Base-by-base conservation (phyloP, 208 protist genomes). In the Crithidia fasciculata region DNA sequence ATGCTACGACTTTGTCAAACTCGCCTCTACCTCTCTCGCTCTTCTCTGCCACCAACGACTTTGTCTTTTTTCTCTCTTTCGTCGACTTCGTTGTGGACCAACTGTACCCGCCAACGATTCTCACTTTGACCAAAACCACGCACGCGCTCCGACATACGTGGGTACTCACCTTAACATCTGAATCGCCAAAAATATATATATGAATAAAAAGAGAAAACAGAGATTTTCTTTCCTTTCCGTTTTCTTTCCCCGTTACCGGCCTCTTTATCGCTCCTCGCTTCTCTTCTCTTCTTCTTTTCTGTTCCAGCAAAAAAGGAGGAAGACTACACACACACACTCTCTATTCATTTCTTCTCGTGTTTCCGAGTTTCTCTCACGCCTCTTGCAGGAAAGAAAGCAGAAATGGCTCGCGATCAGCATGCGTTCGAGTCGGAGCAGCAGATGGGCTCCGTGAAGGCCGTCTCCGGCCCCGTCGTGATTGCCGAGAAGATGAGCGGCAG, bases 401-500 rank as follows among this genome's bases (percentile, higher is more conserved):
- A 55, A 13, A 94, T 91, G 87, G 67, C 78, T 41, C 85, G 88
- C 49, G 82, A 90, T 73, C 58, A 78, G 36, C 82, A 93, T 64
- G 76, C 80, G 5, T 94, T 93, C 67, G 90, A 97, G 81, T 74
- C 87, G 39, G 92, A 97, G 77, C 82, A 83, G 66, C 86, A 86
- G 67, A 81, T 91, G 69, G 95, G 95, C 50, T 87, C 83, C 36
- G 92, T 98, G 8, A 96, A 96, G 85, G 87, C 88, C 18, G 96
- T 99, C 28, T 98, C 96, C 57, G 97, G 97, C 52, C 97, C 98
- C 55, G 99, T 99, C 77, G 99, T 99, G 47, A 96, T 99, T 79
- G 99, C 99, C 54, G 97, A 99, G 43, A 88, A 99, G 52, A 99
- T 99, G 98, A 91, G 84, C 44, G 99, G 99, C 73, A 94, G 98